Conservation (phyloP, 495 filamentous ascomycete genomes). For the Annulohypoxylon stygium region DNA sequence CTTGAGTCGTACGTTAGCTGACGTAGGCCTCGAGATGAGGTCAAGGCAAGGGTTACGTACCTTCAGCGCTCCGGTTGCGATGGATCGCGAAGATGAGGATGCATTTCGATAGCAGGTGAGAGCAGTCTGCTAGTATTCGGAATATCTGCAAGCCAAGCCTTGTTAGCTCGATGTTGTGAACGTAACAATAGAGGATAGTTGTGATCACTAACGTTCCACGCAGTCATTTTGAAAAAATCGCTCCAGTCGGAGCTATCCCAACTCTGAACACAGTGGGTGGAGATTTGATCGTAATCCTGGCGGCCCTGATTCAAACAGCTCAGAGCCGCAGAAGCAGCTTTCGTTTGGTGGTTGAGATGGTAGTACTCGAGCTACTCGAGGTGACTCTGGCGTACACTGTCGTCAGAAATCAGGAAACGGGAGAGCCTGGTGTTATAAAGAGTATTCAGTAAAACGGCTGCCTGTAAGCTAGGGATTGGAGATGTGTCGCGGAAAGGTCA, state of each 20-base stretch:
- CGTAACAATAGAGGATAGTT: not conserved
- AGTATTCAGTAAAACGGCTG: constrained; percentile 22
- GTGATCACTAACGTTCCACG: constrained; percentile 40
- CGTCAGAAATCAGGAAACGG: constrained; percentile 1
- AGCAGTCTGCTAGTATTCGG: constrained; percentile 83
- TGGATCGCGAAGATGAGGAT: constrained; percentile 95
- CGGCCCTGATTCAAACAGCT: constrained; percentile 41
- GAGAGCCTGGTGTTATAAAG: constrained; percentile 19
- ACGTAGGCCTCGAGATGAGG: not conserved
- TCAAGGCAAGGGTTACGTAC: constrained; percentile 57
- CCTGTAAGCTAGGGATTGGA: constrained; percentile 28
- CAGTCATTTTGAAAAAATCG: constrained; percentile 35
- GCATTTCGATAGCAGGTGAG: constrained; percentile 85
- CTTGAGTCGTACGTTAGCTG: constrained; percentile 59
- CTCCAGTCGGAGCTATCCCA: constrained; percentile 26
- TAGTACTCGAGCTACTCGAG: constrained; percentile 18
- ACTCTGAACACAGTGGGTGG: constrained; percentile 17
- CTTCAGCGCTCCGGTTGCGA: constrained; percentile 87
- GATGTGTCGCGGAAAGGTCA: constrained; percentile 32
- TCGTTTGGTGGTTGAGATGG: constrained; percentile 7
- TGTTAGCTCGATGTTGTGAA: constrained; percentile 1
- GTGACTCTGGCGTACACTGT: not conserved
- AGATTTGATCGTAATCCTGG: constrained; percentile 28
- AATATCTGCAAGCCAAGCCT: constrained; percentile 70
- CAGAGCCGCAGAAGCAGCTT: constrained; percentile 44